These are phyloP conservation scores for Aspergillus novoparasiticus DNA, from an alignment of 2,329 filamentous ascomycete species.

Conservation along the genomic window DNA sequence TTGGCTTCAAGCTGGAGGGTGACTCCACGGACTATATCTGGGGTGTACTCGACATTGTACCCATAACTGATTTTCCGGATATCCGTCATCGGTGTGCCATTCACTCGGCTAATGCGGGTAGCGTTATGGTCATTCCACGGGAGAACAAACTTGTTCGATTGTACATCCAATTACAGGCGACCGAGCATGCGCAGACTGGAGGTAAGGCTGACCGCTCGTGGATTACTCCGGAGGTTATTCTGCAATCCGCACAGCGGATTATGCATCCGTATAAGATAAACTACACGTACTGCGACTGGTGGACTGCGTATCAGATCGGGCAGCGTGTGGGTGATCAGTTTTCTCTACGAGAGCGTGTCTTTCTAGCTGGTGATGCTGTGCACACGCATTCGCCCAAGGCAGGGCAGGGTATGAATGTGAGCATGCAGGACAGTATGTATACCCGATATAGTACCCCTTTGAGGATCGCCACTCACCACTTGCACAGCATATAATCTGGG, in stretches of 20 bases:
- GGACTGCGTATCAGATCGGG: constrained; percentile 69
- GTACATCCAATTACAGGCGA: constrained; percentile 64
- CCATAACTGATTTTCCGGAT: constrained; percentile 61
- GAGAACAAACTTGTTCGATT: constrained; percentile 65
- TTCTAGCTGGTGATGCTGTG: constrained; percentile 70
- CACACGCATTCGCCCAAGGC: constrained; percentile 48
- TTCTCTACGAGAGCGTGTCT: constrained; percentile 60
- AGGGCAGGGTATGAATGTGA: constrained; percentile 71
- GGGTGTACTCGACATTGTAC: constrained; percentile 55
- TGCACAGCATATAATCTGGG: constrained; percentile 55
- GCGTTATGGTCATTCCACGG: constrained; percentile 66
- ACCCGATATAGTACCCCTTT: neutral
- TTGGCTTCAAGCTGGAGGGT: constrained; percentile 60
- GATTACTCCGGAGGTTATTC: constrained; percentile 65
- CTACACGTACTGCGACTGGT: constrained; percentile 68
- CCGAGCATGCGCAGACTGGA: constrained; percentile 42
- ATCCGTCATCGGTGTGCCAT: constrained; percentile 62
- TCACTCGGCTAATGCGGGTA: constrained; percentile 59
- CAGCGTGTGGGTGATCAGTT: constrained; percentile 65
- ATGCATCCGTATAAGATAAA: constrained; percentile 67
- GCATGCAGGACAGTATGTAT: constrained; percentile 62
- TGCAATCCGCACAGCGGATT: constrained; percentile 65
- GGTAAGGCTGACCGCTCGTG: constrained; percentile 58
- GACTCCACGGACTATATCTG: constrained; percentile 52
- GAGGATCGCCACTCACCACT: neutral